Evolutionary conservation across 2,329 filamentous ascomycete species (phyloP).

Genomic region (Penicillium aurantiogriseum): DNA sequence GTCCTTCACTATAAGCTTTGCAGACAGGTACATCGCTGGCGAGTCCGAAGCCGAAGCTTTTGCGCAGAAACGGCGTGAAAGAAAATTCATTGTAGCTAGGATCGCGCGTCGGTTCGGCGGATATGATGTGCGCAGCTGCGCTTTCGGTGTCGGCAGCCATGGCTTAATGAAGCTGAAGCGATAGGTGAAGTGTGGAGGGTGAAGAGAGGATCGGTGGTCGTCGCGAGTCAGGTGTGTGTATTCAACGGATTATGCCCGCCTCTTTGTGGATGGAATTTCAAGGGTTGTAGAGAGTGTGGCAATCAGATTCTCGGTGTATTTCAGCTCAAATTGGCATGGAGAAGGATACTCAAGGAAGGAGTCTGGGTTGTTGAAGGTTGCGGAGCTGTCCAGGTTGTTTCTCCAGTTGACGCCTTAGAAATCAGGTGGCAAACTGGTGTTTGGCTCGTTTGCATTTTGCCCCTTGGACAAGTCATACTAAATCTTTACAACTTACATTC

Average conservation of each 20-base stretch:
- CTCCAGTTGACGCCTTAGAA: constrained; percentile 11
- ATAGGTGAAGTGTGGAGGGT: neutral
- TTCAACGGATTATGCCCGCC: neutral
- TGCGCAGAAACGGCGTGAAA: constrained; percentile 81
- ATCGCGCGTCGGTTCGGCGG: constrained; percentile 36
- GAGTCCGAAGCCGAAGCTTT: constrained; percentile 81
- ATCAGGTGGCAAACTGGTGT: constrained; percentile 9
- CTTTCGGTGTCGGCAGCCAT: constrained; percentile 39
- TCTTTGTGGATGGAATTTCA: too few species aligned
- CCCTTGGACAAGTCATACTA: neutral
- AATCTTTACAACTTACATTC: neutral
- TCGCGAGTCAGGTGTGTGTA: neutral
- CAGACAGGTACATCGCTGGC: constrained; percentile 76
- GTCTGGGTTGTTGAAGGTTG: constrained; percentile 1
- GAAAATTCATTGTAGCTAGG: constrained; percentile 65
- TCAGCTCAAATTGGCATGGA: neutral
- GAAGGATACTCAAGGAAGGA: neutral
- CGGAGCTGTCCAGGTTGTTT: constrained; percentile 5
- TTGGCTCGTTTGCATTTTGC: constrained; percentile 9
- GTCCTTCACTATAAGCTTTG: constrained; percentile 78
- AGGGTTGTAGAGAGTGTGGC: neutral
- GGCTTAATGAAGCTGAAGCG: neutral
- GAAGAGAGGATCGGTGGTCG: neutral
- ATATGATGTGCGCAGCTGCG: constrained; percentile 36
- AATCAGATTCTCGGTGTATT: neutral